Evolutionary conservation across 1,284 basidiomycete genomes (phyloP).

Genomic region (Apiotrichum veenhuisii): DNA sequence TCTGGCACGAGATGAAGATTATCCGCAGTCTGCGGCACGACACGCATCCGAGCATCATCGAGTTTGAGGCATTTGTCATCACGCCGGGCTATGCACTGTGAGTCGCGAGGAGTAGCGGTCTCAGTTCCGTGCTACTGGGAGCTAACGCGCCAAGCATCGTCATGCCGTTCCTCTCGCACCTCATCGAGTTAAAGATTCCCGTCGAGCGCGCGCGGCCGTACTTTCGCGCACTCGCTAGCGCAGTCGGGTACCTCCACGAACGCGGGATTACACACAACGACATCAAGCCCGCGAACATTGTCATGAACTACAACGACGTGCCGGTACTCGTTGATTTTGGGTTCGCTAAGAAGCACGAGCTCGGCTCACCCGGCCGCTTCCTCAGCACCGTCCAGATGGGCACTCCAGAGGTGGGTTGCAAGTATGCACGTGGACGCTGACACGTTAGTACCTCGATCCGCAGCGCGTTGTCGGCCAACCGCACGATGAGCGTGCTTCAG

Average conservation of each 20-base stretch:
- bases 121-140: not conserved
- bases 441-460: conserved; percentile 71
- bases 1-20: conserved; percentile 96
- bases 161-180: conserved; percentile 59
- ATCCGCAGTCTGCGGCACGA: conserved; percentile 73
- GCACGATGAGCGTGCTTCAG: conserved; percentile 87
- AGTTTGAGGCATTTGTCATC: conserved; percentile 87
- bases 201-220: conserved; percentile 72
- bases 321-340: conserved; percentile 89
- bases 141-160: conserved; percentile 31
- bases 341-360: conserved; percentile 64
- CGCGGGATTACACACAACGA: conserved; percentile 89
- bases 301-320: conserved; percentile 66
- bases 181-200: conserved; percentile 76
- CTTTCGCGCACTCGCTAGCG: conserved; percentile 80
- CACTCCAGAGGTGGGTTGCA: conserved; percentile 63
- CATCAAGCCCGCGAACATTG: conserved; percentile 91
- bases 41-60: conserved; percentile 82
- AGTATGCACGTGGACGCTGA: not conserved
- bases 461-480: conserved; percentile 76
- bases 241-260: conserved; percentile 78
- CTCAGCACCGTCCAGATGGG: conserved; percentile 79
- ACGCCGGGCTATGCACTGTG: conserved; percentile 83
- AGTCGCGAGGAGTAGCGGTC: conserved; percentile 40
- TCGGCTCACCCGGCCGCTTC: conserved; percentile 58